Conservation (phyloP, 345 rosid species). For the thale cress (Arabidopsis thaliana) region TAIR10.1 NC_003074.8:1086501-1087000, state of each 20-base stretch:
- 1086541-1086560: neutral
- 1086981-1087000: constrained; percentile 25
- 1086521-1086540: neutral
- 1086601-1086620: constrained; percentile 2
- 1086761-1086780: constrained; percentile 37
- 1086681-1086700: neutral
- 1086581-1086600: neutral
- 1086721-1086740: neutral
- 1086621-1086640: neutral
- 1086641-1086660: constrained; percentile 19
- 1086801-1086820: constrained; percentile 7
- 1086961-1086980: constrained; percentile 26
- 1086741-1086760: constrained; percentile 45
- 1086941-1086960: constrained; percentile 21
- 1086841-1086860: constrained; percentile 39
- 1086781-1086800: constrained; percentile 22
- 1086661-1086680: neutral
- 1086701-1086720: neutral
- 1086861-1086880: constrained; percentile 36
- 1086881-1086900: constrained; percentile 40
- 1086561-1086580: neutral
- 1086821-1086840: constrained; percentile 23
- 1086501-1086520: constrained; percentile 21
- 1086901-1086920: constrained; percentile 24
- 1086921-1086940: constrained; percentile 6